Evolutionary conservation across 805 yeast species (phyloP), one percentile per base, ranked within the genome.

Genomic region (Myxozyma neotropica): DNA sequence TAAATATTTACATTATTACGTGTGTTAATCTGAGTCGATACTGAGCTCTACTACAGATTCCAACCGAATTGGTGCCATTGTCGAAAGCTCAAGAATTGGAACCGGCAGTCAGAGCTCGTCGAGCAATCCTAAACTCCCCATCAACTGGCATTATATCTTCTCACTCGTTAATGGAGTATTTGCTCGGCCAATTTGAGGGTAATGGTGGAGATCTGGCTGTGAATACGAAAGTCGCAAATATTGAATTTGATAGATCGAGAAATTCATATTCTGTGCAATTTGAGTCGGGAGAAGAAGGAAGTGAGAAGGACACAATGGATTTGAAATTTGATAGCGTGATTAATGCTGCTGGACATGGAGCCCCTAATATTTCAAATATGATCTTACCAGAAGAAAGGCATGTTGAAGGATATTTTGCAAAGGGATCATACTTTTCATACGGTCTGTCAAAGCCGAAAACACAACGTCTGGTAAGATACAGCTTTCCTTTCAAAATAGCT

Each of bases 121-220:
- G 77, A 35, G 91, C 88, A 0, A 81, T 85, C 1, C 75, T 91
- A 44, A 79, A 79, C 59, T 87, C 95, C 7, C 94, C 96, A 1
- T 78, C 91, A 0, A 87, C 96, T 0, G 97, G 97, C 0, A 92
- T 91, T 19, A 73, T 90, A 1, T 84, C 89, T 13, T 90, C 95
- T 0, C 96, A 92, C 72, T 84, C 88, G 5, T 77, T 87, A 57
- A 82, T 87, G 81, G 79, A 79, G 31, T 89, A 78, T 71, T 75
- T 81, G 49, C 79, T 80, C 53, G 79, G 86, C 0, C 72, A 73
- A 17, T 77, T 87, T 48, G 88, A 86, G 59, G 75, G 77, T 29
- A 70, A 79, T 53, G 84, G 78, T 2, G 96, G 90, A 2, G 89
- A 87, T 15, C 64, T 86, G 3, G 88, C 87, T 0, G 67, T 83